Evolutionary conservation across 352 stramenopile genomes (phyloP), one percentile per base, ranked within the genome.

Genomic region (Pythium oligandrum): DNA sequence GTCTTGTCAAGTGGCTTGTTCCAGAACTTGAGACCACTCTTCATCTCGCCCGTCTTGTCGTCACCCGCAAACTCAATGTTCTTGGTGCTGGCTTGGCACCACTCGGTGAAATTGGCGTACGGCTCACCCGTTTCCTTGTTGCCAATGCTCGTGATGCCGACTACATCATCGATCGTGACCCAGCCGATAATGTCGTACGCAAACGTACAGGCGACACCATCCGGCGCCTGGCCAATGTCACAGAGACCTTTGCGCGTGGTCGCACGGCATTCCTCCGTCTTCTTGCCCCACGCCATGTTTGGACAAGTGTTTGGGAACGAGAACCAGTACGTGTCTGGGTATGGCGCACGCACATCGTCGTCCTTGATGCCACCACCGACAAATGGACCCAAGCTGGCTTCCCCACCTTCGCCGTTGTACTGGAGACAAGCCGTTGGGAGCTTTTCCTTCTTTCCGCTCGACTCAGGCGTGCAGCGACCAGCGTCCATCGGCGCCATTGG

Each of bases 191-290:
- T 84, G 51, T 83, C 83, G 75, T 93, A 93, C 45, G 78, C 70
- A 26, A 86, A 93, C 4, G 79, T 93, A 53, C 82, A 93, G 30
- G 87, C 73, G 0, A 93, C 73, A n/a, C 82, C 79, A 49, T 93
- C 70, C 0, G 82, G 82, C 0, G 66, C 65, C 4, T 75, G 42
- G 2, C 82, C 82, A 8, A 77, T 63, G 32, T 63, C 49, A 59
- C 82, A 93, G 42, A 93, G 66, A 1, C 82, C 82, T 61, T 87
- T 81, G 57, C 73, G 73, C 1, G 68, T 79, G 12, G 40, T 50
- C 1, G 51, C 34, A 33, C 79, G 75, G 57, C 82, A 93, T 39
- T 48, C 44, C 1, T 62, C 53, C 4, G 48, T 66, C 57, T 70
- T 70, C 6, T 70, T 50, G 12, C 55, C 68, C 44, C 71, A 73